phyloP scores from a whole-genome alignment of 441 rosid species.

The Brassica hybrid region DNA sequence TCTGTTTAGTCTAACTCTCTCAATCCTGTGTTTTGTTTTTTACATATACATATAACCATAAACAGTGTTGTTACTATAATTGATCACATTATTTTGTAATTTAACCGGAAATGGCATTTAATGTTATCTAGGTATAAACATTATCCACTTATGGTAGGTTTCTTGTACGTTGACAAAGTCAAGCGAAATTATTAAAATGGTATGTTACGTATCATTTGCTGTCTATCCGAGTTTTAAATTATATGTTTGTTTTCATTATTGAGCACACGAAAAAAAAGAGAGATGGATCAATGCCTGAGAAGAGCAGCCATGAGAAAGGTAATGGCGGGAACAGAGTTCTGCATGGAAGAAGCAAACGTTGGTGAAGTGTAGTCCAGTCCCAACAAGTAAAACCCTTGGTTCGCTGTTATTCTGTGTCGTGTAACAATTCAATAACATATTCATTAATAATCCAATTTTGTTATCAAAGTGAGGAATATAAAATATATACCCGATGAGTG shows the following conservation, averaged over 20 bases:
- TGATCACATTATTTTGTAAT: slow-evolving; percentile 1
- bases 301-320: slow-evolving; percentile 96
- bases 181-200: slow-evolving; percentile 30
- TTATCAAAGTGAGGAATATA: no score
- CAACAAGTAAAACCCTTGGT: slow-evolving; percentile 95
- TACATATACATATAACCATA: slow-evolving; percentile 7
- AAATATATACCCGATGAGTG: slow-evolving; percentile 75
- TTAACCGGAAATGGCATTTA: not conserved
- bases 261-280: slow-evolving; percentile 8
- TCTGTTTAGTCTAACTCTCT: slow-evolving; percentile 80
- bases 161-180: slow-evolving; percentile 34
- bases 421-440: slow-evolving; percentile 6
- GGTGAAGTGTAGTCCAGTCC: slow-evolving; percentile 96
- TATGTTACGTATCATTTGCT: slow-evolving; percentile 9
- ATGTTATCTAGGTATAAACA: slow-evolving; percentile 23
- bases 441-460: no score
- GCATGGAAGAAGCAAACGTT: slow-evolving; percentile 96
- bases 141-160: slow-evolving; percentile 21
- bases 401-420: slow-evolving; percentile 88
- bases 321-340: slow-evolving; percentile 98
- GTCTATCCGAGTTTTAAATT: slow-evolving; percentile 10
- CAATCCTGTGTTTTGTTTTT: slow-evolving; percentile 65
- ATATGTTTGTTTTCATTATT: not conserved
- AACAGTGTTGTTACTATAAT: slow-evolving; percentile 17
- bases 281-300: slow-evolving; percentile 57